Percentiles rank a stretch among this genome's conserved stretches.
Conservation (phyloP, 1,284 basidiomycete species). For the Kwoniella shivajii region DNA sequence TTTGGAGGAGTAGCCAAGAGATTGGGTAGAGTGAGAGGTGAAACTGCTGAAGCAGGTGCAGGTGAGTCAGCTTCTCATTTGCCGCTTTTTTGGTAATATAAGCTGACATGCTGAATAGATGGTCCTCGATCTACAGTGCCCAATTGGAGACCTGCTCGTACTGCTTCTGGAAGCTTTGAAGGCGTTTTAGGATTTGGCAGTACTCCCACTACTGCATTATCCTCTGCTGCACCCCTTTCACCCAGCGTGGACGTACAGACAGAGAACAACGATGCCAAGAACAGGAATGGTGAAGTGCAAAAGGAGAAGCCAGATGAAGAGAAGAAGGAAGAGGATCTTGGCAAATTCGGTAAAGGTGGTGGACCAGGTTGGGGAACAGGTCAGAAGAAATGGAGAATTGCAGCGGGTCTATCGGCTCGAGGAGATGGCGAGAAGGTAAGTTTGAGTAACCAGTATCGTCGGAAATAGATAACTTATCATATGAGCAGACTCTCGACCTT, state of each 20-base stretch:
- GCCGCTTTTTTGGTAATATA: not conserved
- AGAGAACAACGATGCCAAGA: not conserved
- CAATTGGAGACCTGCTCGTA: conserved; percentile 46
- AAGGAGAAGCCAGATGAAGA: conserved; percentile 16
- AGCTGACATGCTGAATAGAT: conserved; percentile 9
- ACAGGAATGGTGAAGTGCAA: conserved; percentile 2
- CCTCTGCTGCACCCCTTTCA: conserved; percentile 6
- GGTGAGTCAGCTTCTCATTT: conserved; percentile 22
- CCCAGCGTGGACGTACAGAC: conserved; percentile 2
- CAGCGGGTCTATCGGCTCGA: conserved; percentile 31
- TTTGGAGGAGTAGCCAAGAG: conserved; percentile 48
- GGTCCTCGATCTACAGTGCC: conserved; percentile 26
- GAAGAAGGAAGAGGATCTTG: conserved; percentile 27
- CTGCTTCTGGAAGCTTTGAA: conserved; percentile 50
- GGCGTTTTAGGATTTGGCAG: conserved; percentile 52
- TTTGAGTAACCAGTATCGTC: not conserved
- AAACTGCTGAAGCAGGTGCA: conserved; percentile 20
- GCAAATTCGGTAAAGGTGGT: conserved; percentile 35
- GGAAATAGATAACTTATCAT: not conserved
- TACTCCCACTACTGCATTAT: conserved; percentile 17
- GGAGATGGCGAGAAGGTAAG: conserved; percentile 28
- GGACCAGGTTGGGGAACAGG: conserved; percentile 49
- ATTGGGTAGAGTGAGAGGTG: conserved; percentile 22
- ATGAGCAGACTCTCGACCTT: conserved; percentile 20
- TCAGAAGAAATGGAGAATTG: conserved; percentile 49